A percentile compares a stretch with the other conserved stretches of the same genome.
These are phyloP conservation scores for Plenodomus biglobosus DNA, from an alignment of 2,329 filamentous ascomycete genomes.

Conservation along the genomic window DNA sequence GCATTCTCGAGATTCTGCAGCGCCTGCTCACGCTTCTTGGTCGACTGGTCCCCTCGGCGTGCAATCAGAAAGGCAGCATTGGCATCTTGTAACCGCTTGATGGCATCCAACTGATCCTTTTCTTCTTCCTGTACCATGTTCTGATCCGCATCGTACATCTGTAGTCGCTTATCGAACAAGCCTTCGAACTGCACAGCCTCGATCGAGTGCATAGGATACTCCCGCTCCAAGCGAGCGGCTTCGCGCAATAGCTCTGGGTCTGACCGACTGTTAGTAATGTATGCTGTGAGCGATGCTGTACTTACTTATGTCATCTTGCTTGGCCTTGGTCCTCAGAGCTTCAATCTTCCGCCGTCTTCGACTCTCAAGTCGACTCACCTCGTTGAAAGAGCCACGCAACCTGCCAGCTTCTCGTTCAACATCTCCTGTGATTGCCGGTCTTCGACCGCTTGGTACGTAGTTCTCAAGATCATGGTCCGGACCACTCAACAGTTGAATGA, in stretches of 20 bases:
- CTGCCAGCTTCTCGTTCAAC: slow-evolving; percentile 77
- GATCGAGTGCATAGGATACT: slow-evolving; percentile 80
- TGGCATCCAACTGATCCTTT: slow-evolving; percentile 72
- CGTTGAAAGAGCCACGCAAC: slow-evolving; percentile 79
- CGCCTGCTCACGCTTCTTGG: slow-evolving; percentile 77
- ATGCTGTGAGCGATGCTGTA: slow-evolving; percentile 9
- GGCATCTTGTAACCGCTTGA: slow-evolving; percentile 69
- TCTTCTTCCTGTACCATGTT: slow-evolving; percentile 70
- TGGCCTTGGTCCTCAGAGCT: slow-evolving; percentile 73
- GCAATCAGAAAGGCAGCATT: slow-evolving; percentile 78
- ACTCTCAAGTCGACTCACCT: slow-evolving; percentile 80
- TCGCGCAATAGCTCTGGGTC: slow-evolving; percentile 78
- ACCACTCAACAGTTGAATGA: slow-evolving; percentile 75
- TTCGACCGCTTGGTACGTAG: slow-evolving; percentile 83
- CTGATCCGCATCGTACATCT: slow-evolving; percentile 77
- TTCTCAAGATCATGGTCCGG: slow-evolving; percentile 80
- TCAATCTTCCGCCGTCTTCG: slow-evolving; percentile 79
- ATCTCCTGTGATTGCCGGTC: slow-evolving; percentile 75
- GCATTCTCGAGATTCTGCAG: slow-evolving; percentile 87
- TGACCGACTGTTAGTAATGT: slow-evolving; percentile 36
- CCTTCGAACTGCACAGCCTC: slow-evolving; percentile 88
- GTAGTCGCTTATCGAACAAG: slow-evolving; percentile 81
- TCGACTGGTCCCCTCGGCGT: slow-evolving; percentile 65
- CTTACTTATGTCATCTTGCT: slow-evolving; percentile 80
- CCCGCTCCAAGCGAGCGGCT: slow-evolving; percentile 79